Evolutionary conservation across 2,329 filamentous ascomycete genomes (phyloP).

Genomic region (Pseudocercospora macadamiae): DNA sequence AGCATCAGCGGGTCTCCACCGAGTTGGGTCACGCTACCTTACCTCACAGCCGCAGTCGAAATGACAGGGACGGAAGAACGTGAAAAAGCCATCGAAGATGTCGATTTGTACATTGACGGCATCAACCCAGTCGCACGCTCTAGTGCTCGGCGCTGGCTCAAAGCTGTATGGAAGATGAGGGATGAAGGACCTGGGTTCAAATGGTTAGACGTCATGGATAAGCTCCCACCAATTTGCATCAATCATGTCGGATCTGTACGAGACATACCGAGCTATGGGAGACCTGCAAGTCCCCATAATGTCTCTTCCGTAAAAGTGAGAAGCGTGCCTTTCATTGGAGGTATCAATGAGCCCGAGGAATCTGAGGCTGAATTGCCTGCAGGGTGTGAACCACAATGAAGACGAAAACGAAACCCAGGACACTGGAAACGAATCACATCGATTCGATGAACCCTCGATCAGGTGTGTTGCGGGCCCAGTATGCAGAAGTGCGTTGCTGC

Average conservation of each 20-base stretch:
- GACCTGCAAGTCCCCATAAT: neutral
- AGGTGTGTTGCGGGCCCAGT: too few relatives aligned
- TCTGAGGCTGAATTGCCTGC: neutral
- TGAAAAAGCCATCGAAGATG: neutral
- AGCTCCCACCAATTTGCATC: conserved; percentile 2
- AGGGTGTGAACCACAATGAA: neutral
- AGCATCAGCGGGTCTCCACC: neutral
- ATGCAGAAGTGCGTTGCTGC: too few relatives aligned
- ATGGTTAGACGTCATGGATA: conserved; percentile 9
- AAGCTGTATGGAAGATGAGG: neutral
- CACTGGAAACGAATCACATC: too few relatives aligned
- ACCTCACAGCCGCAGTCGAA: conserved; percentile 7
- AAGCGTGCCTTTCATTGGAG: neutral
- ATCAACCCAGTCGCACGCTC: neutral
- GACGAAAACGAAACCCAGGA: too few relatives aligned
- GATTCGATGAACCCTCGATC: too few relatives aligned
- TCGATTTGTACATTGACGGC: conserved; percentile 5
- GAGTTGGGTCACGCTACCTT: conserved; percentile 5
- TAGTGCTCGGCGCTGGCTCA: neutral
- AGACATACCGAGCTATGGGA: neutral
- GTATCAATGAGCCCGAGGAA: neutral
- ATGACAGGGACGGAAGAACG: neutral
- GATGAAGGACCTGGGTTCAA: conserved; percentile 1
- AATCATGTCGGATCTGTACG: conserved; percentile 11
- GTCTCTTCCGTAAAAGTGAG: neutral